Conservation (phyloP, 31 red algal species). For the Odonthalia washingtoniensis region DNA sequence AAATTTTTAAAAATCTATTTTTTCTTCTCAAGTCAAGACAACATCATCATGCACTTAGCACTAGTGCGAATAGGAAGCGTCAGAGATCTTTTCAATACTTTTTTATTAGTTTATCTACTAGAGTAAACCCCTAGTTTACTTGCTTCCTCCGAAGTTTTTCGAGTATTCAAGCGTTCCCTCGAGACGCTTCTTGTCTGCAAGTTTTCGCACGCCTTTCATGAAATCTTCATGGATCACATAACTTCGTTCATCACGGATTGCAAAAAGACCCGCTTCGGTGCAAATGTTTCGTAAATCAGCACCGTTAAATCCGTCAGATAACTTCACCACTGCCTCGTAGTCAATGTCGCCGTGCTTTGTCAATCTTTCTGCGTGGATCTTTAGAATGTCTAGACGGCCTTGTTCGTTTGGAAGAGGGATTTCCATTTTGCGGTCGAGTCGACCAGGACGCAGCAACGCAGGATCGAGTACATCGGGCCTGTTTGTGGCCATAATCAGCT, state of each 20-base stretch:
- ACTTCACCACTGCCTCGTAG: conserved; percentile 96
- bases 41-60: too few relatives aligned
- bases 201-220: conserved; percentile 99
- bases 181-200: conserved; percentile 97
- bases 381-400: conserved; percentile 97
- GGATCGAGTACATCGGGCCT: conserved; percentile 98
- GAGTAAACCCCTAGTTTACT: too few relatives aligned
- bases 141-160: conserved; percentile 78
- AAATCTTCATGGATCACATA: conserved; percentile 99
- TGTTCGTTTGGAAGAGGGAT: conserved; percentile 99
- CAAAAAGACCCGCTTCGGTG: conserved; percentile 99
- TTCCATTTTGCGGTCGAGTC: conserved; percentile 99
- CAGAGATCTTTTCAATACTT: too few relatives aligned
- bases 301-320: conserved; percentile 99
- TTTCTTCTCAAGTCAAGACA: too few relatives aligned
- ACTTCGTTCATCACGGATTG: conserved; percentile 97
- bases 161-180: conserved; percentile 95
- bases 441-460: conserved; percentile 95
- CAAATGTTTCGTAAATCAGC: conserved; percentile 99
- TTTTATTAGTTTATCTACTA: too few relatives aligned
- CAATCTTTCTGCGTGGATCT: conserved; percentile 94
- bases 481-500: conserved; percentile 99
- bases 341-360: conserved; percentile 98
- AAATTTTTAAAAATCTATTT: too few relatives aligned
- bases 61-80: too few relatives aligned